Conservation (phyloP, 768 basidiomycete species). For the Russula brevipes region DNA sequence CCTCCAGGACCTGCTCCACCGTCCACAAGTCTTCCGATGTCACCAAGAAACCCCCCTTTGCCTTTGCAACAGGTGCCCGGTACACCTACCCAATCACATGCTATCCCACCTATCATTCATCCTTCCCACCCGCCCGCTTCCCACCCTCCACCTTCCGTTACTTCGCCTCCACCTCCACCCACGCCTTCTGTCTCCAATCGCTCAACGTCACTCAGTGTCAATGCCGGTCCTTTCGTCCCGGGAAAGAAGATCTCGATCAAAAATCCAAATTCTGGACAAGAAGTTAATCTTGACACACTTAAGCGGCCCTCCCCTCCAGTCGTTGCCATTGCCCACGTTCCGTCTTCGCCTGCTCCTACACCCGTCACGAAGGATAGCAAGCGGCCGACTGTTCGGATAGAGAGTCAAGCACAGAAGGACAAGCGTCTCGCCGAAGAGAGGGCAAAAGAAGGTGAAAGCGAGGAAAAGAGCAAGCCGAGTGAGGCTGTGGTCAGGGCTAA, state of each 20-base stretch:
- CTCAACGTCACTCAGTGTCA: slow-evolving; percentile 46
- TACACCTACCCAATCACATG: slow-evolving; percentile 64
- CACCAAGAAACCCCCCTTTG: slow-evolving; percentile 57
- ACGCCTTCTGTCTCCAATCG: slow-evolving; percentile 53
- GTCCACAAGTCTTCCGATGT: slow-evolving; percentile 57
- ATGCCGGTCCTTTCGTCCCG: slow-evolving; percentile 66
- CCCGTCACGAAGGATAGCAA: slow-evolving; percentile 23
- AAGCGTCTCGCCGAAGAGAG: slow-evolving; percentile 45
- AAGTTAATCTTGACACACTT: slow-evolving; percentile 55
- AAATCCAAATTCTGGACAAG: slow-evolving; percentile 46
- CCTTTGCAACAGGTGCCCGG: slow-evolving; percentile 48
- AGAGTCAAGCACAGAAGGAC: slow-evolving; percentile 53
- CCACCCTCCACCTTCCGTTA: slow-evolving; percentile 46
- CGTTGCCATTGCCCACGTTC: slow-evolving; percentile 33
- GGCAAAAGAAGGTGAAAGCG: slow-evolving; percentile 45
- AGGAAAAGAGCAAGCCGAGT: slow-evolving; percentile 38
- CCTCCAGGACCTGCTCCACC: slow-evolving; percentile 43
- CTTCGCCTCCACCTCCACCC: slow-evolving; percentile 65
- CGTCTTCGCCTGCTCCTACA: slow-evolving; percentile 15
- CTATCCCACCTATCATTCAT: slow-evolving; percentile 44
- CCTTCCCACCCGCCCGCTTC: slow-evolving; percentile 43
- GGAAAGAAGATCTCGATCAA: slow-evolving; percentile 33
- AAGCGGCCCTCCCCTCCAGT: slow-evolving; percentile 43
- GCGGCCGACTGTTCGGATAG: slow-evolving; percentile 50
- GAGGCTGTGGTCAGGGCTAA: slow-evolving; percentile 26